Percentiles rank a stretch among this genome's conserved stretches.
phyloP scores from a whole-genome alignment of 352 stramenopile species.

The Globisporangium camurandrum region DNA sequence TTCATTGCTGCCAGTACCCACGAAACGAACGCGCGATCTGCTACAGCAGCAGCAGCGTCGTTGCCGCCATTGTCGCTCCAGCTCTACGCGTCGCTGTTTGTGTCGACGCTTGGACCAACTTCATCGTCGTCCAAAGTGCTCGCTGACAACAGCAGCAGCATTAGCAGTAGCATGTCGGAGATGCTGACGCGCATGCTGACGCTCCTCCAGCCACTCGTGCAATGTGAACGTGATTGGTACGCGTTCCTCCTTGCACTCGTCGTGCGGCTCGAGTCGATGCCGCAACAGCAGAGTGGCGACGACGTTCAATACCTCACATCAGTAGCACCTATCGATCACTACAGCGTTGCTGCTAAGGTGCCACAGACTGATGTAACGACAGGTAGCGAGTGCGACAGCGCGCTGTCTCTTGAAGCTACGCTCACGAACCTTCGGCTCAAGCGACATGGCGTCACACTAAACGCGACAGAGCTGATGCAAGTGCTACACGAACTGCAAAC shows the following conservation, averaged over 20 bases:
- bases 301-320: no score
- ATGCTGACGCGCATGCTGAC: constrained; percentile 13
- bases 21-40: neutral
- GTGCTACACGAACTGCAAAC: neutral
- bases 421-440: neutral
- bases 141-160: neutral
- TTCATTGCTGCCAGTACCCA: constrained; percentile 18
- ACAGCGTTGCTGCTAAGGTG: no score
- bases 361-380: neutral
- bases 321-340: no score
- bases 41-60: no score
- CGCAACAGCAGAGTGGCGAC: neutral
- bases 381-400: neutral
- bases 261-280: constrained; percentile 1
- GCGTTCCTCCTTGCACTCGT: constrained; percentile 19
- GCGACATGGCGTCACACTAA: neutral
- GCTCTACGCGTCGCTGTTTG: constrained; percentile 27
- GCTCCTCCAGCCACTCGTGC: constrained; percentile 14
- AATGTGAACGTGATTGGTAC: constrained; percentile 16
- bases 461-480: neutral
- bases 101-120: constrained; percentile 8
- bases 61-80: constrained; percentile 22
- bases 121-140: neutral
- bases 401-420: neutral
- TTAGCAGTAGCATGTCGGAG: constrained; percentile 3